Evolutionary conservation across 1,139 yeast genomes (phyloP), one percentile per base, ranked within the genome.

Genomic region (Lodderomyces jiufengensis): DNA sequence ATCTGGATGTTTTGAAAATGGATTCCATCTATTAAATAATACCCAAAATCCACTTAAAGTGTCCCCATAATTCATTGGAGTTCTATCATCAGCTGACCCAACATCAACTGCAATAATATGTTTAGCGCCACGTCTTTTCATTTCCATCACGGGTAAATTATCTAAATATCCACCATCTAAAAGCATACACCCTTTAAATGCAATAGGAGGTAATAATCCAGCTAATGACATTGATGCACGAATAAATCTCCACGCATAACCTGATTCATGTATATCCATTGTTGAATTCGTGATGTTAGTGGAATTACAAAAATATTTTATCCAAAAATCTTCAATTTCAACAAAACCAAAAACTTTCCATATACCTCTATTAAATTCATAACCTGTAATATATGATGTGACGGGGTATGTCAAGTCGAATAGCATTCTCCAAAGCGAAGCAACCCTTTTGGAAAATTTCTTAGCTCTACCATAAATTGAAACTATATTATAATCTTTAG

Each of bases 151-250:
- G 0, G 98, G 95, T 40, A 92, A 64, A 54, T 92, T 92, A 55
- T 92, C 98, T 39, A 92, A 80, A 54, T 92, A 92, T 0, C 98
- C 98, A 29, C 98, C 98, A 56, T 92, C 98, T 28, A 92, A 64
- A 25, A 92, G 63, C 97, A 92, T 92, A 31, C 85, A 79, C 0
- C 98, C 98, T 41, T 86, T 80, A 47, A 84, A 90, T 2, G 92
- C 73, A 11, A 94, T 79, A 0, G 95, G 95, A 2, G 98, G 98
- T 21, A 92, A 66, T 26, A 92, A 65, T 0, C 98, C 97, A 1
- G 98, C 97, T 37, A 92, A 70, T 1, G 97, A 84, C 98, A 92
- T 92, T 1, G 96, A 87, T 0, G 98, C 98, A 34, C 98, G 69
- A 35, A 92, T 84, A 49, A 85, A 92, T 45, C 97, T 68, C 98